Evolutionary conservation across 2,329 filamentous ascomycete genomes (phyloP), one percentile per base, ranked within the genome.

Genomic region (Phyllosticta paracitricarpa): DNA sequence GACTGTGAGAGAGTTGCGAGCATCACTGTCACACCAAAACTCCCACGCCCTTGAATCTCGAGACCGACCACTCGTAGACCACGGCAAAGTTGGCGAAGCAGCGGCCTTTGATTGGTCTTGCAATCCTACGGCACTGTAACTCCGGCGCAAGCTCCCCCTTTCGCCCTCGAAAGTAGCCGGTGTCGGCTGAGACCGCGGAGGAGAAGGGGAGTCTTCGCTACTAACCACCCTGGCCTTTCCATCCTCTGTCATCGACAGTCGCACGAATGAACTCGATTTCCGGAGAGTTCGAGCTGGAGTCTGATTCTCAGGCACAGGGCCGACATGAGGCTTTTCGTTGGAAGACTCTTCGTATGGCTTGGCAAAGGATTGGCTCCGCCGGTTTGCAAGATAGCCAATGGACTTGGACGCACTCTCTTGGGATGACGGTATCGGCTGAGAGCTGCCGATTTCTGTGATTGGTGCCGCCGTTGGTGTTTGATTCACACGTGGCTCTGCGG

Each of bases 41-140:
- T 96, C 90, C 93, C 93, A 97, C 6, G 88, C 89, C 57, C 91
- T 86, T 19, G 91, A 89, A 72, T 97, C 89, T 60, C 90, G 86
- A 62, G 92, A 96, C 61, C 93, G 72, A 17, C 89, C 89, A 61
- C 86, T 85, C 35, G 78, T 76, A 19, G 87, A 40, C 24, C 59
- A 76, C 65, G 71, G 70, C 22, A 25, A 71, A 70, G 61, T 69
- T 35, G 68, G 66, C 53, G 68, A 63, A 4, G 68, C 65, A 1
- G 68, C 68, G 33, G 69, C 68, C 19, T 66, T 67, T 26, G 73
- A 63, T n/a, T 68, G 68, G 8, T 76, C 73, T 26, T 71, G 73
- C 48, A 76, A 61, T 4, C 72, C 73, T 48, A 87, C 75, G 19
- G 87, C 86, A 71, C 88, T 93, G 66, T 84, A 84, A 71, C 87